These are phyloP conservation scores for Apiotrichum siamense DNA, from an alignment of 1,284 basidiomycete genomes.

Conservation along the genomic window DNA sequence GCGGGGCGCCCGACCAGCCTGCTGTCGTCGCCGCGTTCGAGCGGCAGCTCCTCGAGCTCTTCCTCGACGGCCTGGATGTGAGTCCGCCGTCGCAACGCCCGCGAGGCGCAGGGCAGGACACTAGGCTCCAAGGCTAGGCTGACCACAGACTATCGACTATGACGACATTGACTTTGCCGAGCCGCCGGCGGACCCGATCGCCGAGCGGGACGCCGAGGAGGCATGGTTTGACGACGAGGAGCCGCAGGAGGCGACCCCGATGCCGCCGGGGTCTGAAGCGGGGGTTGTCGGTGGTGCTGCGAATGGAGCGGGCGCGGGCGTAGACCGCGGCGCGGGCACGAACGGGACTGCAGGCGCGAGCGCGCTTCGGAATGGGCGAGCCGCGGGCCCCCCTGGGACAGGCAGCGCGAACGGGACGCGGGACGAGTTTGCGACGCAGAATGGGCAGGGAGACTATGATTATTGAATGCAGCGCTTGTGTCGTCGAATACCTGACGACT, in stretches of 20 bases:
- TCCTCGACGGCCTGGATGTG: slow-evolving; percentile 46
- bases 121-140: background rate
- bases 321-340: slow-evolving; percentile 2
- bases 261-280: slow-evolving; percentile 11
- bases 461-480: slow-evolving; percentile 27
- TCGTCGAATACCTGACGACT: background rate
- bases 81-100: too few relatives aligned
- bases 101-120: too few relatives aligned
- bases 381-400: background rate
- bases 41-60: slow-evolving; percentile 38
- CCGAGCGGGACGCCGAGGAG: slow-evolving; percentile 35
- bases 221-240: slow-evolving; percentile 45
- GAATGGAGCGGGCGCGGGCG: background rate
- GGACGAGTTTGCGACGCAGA: slow-evolving; percentile 18
- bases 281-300: background rate
- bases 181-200: slow-evolving; percentile 35
- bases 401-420: background rate
- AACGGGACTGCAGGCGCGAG: background rate
- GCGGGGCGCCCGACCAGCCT: slow-evolving; percentile 26
- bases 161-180: slow-evolving; percentile 40
- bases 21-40: slow-evolving; percentile 37
- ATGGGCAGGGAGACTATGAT: slow-evolving; percentile 45
- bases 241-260: slow-evolving; percentile 19
- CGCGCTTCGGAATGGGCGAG: background rate
- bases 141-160: slow-evolving; percentile 39